Evolutionary conservation across 768 basidiomycete species (phyloP).

Genomic region (Tylopilus subfusipes): DNA sequence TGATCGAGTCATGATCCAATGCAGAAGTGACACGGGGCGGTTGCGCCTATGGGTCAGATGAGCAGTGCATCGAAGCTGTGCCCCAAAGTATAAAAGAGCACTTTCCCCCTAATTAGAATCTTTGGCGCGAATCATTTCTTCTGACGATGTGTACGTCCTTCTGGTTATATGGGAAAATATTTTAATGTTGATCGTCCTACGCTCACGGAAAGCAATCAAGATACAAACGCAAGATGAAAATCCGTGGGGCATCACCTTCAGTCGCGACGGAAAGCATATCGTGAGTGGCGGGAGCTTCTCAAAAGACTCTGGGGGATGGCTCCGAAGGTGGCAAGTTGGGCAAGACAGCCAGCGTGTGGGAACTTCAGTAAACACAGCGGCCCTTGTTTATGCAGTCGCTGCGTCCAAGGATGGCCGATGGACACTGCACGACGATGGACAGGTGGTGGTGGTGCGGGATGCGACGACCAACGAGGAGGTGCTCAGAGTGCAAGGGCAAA

Average conservation of each 20-base stretch:
- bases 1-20: too few species aligned
- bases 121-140: too few species aligned
- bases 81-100: too few species aligned
- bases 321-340: background rate
- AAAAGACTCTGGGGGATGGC: constrained; percentile 2
- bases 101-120: too few species aligned
- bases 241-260: background rate
- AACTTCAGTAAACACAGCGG: too few species aligned
- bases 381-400: too few species aligned
- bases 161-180: background rate
- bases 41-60: too few species aligned
- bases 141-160: too few species aligned
- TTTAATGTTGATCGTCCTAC: background rate
- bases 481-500: too few species aligned
- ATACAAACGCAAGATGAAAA: background rate
- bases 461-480: background rate
- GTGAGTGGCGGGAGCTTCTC: background rate
- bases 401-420: background rate
- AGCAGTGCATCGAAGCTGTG: too few species aligned
- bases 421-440: background rate
- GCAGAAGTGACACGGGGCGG: too few species aligned
- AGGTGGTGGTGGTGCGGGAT: background rate
- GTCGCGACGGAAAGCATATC: background rate
- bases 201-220: background rate
- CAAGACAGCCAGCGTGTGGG: too few species aligned